phyloP scores from a whole-genome alignment of 179 eudicot genomes.

The Beta lomatogona region DNA sequence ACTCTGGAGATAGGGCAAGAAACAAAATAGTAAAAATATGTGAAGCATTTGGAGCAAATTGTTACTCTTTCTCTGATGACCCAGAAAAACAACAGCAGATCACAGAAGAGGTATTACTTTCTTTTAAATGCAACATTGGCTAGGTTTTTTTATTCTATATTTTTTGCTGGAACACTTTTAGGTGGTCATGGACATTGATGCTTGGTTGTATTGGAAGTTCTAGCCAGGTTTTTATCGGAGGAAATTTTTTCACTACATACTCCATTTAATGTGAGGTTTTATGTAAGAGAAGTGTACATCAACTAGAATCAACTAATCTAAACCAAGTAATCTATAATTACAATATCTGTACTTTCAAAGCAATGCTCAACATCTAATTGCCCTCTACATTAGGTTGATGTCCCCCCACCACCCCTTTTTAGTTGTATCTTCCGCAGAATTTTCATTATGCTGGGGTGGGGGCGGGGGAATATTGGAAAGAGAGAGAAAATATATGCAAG shows the following conservation, averaged over 20 bases:
- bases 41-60: constrained; percentile 81
- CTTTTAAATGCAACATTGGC: background rate
- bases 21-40: constrained; percentile 67
- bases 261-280: background rate
- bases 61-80: constrained; percentile 76
- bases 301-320: background rate
- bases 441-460: no score
- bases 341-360: background rate
- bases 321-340: background rate
- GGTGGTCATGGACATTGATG: background rate
- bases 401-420: background rate
- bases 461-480: no score
- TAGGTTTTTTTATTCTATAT: background rate
- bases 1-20: constrained; percentile 75
- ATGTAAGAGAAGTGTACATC: background rate
- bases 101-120: constrained; percentile 57
- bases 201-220: background rate
- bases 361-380: background rate
- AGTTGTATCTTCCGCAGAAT: background rate
- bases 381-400: background rate
- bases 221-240: background rate
- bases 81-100: constrained; percentile 61
- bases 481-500: background rate
- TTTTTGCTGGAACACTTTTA: background rate
- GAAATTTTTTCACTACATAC: background rate